Evolutionary conservation across 1,284 basidiomycete species (phyloP), one percentile per base, ranked within the genome.

Genomic region (Butyriboletus appendiculatus): DNA sequence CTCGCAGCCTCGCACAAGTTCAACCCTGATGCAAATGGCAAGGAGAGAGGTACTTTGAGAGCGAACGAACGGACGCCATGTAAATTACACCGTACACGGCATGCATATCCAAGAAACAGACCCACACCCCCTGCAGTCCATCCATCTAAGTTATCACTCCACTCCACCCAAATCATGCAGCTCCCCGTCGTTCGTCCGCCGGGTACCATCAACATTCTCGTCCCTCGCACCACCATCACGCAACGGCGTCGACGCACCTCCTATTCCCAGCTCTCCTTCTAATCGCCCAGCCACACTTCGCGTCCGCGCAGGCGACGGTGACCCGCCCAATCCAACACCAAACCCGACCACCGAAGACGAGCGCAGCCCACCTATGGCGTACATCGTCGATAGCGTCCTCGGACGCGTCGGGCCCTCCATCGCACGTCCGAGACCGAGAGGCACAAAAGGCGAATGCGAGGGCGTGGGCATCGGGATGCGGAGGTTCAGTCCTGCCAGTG

Each of bases 341-440:
- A 67, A 32, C 5, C 53, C 53, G 3, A 24, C 24, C 24, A 62
- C 37, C 34, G 73, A 68, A 32, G 71, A 64, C 28, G 48, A 86
- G 62, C 62, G 60, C 38, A 66, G 35, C 42, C 64, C 64, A 3
- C 84, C 84, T 1, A 87, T 67, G 74, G 81, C 79, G 64, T 85
- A 85, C 78, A 86, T 82, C 48, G 80, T 76, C 24, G 84, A 84
- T 15, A 80, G 67, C 38, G 78, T 80, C 52, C 83, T 74, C 43
- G 75, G 66, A 52, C 74, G 69, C 24, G 70, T 33, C 62, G 63
- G 63, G 4, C 67, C 65, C 14, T 66, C 67, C 16, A 64, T 59
- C n/a, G 48, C 52, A 12, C 22, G 45, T 3, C 61, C 66, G 5
- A 55, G 32, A 2, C 63, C 64, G 2, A 69, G 58, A 4, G 42